Percentiles rank a stretch among this genome's conserved stretches.
These are phyloP conservation scores for Sinapis alba DNA, from an alignment of 441 rosid species.

Conservation along the genomic window DNA sequence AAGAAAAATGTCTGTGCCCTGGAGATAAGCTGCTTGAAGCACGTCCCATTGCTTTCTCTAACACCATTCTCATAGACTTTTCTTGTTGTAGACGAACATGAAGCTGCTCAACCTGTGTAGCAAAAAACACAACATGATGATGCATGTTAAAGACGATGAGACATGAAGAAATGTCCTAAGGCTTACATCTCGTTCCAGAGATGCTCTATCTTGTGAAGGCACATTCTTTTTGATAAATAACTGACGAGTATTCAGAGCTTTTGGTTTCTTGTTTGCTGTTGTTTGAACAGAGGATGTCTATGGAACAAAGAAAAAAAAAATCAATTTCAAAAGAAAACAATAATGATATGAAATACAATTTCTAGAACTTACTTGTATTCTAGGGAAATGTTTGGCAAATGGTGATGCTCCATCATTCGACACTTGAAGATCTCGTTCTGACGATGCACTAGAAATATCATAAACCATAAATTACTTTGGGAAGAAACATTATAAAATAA, in stretches of 20 bases:
- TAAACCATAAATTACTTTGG: neutral
- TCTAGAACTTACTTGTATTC: constrained; percentile 27
- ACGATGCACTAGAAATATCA: constrained; percentile 22
- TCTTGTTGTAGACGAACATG: constrained; percentile 79
- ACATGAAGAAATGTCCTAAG: neutral
- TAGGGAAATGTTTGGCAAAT: neutral
- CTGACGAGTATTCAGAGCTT: constrained; percentile 49
- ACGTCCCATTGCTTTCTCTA: constrained; percentile 89
- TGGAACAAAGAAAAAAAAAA: neutral
- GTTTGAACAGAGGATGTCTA: constrained; percentile 54
- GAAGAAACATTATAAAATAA: neutral
- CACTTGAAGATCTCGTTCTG: constrained; percentile 25
- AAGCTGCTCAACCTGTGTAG: constrained; percentile 75
- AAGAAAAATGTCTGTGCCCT: constrained; percentile 79
- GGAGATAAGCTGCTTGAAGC: constrained; percentile 89
- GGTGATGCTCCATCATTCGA: constrained; percentile 13
- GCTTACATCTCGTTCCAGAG: constrained; percentile 84
- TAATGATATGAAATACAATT: neutral
- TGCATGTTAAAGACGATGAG: constrained; percentile 1
- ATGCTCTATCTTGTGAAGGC: constrained; percentile 54
- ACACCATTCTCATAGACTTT: constrained; percentile 68
- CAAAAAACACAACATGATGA: neutral
- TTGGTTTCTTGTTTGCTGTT: constrained; percentile 41
- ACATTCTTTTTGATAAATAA: constrained; percentile 31
- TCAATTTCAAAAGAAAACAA: neutral